Base-by-base conservation (phyloP, 306 rosid genomes). In the Corylus americana region DNA sequence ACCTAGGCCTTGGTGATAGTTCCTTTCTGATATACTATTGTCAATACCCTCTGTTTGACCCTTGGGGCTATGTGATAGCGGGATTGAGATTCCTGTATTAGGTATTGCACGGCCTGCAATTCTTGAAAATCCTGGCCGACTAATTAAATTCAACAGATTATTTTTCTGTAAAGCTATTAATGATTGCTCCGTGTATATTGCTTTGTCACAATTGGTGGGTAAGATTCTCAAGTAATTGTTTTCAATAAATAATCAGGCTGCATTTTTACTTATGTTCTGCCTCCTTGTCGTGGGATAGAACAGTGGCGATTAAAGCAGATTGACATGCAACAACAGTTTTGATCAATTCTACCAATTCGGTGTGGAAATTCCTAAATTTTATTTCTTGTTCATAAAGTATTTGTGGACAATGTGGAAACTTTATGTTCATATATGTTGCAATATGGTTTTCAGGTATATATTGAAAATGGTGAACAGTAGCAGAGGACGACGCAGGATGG, bases 391-490 rank as follows among this genome's bases (percentile, higher is more conserved):
- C 17, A 57, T 57, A 71, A 11, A 35, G 11, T 4, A 0, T 59
- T 50, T 80, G 68, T 48, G 55, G 57, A 76, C 17, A 7, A 48
- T 20, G 12, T 70, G 61, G 31, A 73, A 35, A 27, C 11, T 55
- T 45, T 68, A 25, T 58, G 70, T 80, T 48, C 72, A 55, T 81
- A 20, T 37, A 8, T 57, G 53, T 62, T 62, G 71, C 80, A 29
- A 74, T 78, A 69, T 72, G 53, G 74, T 62, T 82, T 62, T 59
- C 90, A 92, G 97, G 87, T 85, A 73, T 58, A 53, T 54, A 76
- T 54, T 67, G 78, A 29, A 85, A 85, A 96, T 96, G 99, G 96
- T 96, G 73, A 93, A 90, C 86, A 91, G 98, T 78, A 86, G 97
- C 88, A 87, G 91, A 84, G 97, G 92, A 92, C 89, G 93, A 47